Base-by-base conservation (phyloP, 2,329 filamentous ascomycete species). In the Chaetothyriales sp. region DNA sequence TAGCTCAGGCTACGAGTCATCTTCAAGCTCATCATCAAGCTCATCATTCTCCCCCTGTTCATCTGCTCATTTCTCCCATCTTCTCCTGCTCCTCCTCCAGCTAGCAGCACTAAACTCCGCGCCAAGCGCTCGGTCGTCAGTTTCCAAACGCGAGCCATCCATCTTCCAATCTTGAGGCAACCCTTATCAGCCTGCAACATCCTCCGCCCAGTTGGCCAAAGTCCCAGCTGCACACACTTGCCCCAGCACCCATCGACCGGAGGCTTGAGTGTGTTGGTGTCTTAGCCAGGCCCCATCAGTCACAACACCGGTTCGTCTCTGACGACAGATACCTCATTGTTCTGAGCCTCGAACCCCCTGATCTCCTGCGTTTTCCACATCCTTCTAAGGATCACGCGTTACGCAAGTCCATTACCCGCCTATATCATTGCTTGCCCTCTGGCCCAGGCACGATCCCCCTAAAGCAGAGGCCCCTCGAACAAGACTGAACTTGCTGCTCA, bases 71-170 rank as follows among this genome's bases (percentile, higher is more conserved):
- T 36, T 8, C 28, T 36, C 28, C 28, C 28, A 5, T 12, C 28
- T 36, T 8, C 28, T 12, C 8, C 28, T 5, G 10, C 32, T 15
- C 32, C 32, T 39, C 7, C 32, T 39, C 10, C 10, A 39, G 10
- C 32, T 12, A 15, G 10, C 32, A 10, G 2, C 32, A 5, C 10
- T 15, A 39, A 15, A 39, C 32, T 39, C 32, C 12, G 7, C 32
- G 32, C 32, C 32, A 39, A 39, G 32, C 32, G 32, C 32, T 12
- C 10, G 32, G 10, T 39, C 32, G 7, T 4, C 32, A 15, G 32
- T 15, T 39, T 12, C 18, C 51, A 51, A 51, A n/a, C 49, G 55
- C 36, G 57, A 58, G 45, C 55, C 55, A 18, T 56, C 57, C n/a
- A 55, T 54, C 18, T 54, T 59, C 3, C 46, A 57, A 53, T 50